Evolutionary conservation across 257 asterid genomes (phyloP).

Genomic region (Solanum sejunctum): DNA sequence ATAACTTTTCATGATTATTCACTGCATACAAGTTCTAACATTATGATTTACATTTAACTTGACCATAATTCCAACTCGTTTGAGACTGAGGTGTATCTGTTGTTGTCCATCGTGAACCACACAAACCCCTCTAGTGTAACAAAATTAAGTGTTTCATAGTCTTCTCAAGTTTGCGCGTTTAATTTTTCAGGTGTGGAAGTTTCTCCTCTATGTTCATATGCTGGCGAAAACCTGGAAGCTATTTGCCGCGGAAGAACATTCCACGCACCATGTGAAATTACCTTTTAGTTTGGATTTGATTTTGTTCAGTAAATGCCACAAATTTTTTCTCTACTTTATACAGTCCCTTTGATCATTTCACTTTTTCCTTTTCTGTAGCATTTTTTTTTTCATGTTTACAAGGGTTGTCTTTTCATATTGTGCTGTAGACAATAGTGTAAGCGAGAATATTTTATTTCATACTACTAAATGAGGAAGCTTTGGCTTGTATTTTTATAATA

Average conservation of each 20-base stretch:
- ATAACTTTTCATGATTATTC: not conserved
- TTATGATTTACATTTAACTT: not conserved
- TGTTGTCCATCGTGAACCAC: not conserved
- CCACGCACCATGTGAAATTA: conserved; percentile 93
- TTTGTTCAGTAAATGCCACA: not conserved
- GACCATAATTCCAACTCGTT: not conserved
- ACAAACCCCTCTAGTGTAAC: not conserved
- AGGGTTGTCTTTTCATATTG: not conserved
- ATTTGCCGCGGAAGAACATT: conserved; percentile 91
- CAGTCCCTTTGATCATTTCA: not conserved
- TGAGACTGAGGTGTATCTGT: not conserved
- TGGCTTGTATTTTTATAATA: not conserved
- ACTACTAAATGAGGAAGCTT: not conserved
- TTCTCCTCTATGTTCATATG: conserved; percentile 85
- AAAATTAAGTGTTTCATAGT: not conserved
- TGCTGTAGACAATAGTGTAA: not conserved
- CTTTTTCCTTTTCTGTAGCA: not conserved
- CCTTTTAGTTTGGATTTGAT: conserved; percentile 30
- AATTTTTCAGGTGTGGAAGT: conserved; percentile 69
- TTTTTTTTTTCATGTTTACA: not conserved
- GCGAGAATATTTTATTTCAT: not conserved
- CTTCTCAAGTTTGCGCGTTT: not conserved
- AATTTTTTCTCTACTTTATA: not conserved
- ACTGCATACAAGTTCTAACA: not conserved
- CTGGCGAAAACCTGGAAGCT: conserved; percentile 94